Percentiles rank a stretch among this genome's conserved stretches.
Conservation (phyloP, 2,329 filamentous ascomycete species). For the Fusarium brevicatenulatum region DNA sequence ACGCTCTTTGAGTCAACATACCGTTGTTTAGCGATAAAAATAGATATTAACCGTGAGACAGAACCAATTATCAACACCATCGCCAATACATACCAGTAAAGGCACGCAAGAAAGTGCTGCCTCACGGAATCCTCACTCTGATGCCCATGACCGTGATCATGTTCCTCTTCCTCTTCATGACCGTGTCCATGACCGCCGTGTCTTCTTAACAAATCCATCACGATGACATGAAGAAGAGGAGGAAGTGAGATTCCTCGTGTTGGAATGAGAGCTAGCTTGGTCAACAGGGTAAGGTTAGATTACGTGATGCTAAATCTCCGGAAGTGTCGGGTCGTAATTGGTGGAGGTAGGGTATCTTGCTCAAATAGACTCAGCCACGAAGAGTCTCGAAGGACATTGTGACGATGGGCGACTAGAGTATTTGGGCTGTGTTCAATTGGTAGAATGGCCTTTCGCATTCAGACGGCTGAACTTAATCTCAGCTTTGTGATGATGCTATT, state of each 20-base stretch:
- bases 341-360: slow-evolving; percentile 31
- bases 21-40: slow-evolving; percentile 40
- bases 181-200: slow-evolving; percentile 37
- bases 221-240: neutral
- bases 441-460: neutral
- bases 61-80: slow-evolving; percentile 24
- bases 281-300: slow-evolving; percentile 28
- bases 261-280: slow-evolving; percentile 16
- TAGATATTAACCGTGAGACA: slow-evolving; percentile 26
- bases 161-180: slow-evolving; percentile 28
- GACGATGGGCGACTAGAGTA: neutral
- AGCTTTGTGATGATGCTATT: neutral
- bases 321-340: slow-evolving; percentile 27
- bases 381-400: neutral
- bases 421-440: neutral
- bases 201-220: slow-evolving; percentile 35
- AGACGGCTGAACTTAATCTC: neutral
- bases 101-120: slow-evolving; percentile 40
- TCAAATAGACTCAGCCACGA: slow-evolving; percentile 38
- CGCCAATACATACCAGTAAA: slow-evolving; percentile 43
- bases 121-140: slow-evolving; percentile 39
- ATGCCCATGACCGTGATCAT: slow-evolving; percentile 38
- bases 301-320: slow-evolving; percentile 38
- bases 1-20: neutral
- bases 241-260: slow-evolving; percentile 5